These are phyloP conservation scores for Alternaria novae-zelandiae DNA, from an alignment of 2,329 filamentous ascomycete species.

Conservation along the genomic window DNA sequence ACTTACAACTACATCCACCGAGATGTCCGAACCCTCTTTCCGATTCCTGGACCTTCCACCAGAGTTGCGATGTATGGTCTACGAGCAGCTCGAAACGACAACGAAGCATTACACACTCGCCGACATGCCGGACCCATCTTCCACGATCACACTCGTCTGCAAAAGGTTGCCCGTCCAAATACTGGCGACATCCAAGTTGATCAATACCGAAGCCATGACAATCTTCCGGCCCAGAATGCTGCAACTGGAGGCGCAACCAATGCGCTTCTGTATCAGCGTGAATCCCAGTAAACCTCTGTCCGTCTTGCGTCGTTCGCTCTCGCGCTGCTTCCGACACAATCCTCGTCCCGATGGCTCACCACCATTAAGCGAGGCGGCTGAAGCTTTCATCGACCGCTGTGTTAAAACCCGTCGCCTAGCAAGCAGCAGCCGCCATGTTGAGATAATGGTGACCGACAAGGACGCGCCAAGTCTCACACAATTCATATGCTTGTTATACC, in stretches of 20 bases:
- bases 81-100: neutral
- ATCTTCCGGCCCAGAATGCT: neutral
- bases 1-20: neutral
- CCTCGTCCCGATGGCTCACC: neutral
- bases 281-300: neutral
- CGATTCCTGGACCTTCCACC: neutral
- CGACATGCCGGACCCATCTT: neutral
- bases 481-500: neutral
- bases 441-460: neutral
- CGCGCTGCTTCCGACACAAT: neutral
- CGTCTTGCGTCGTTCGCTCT: neutral
- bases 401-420: neutral
- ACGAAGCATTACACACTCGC: neutral
- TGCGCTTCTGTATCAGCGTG: neutral
- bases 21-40: neutral
- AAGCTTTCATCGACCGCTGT: neutral
- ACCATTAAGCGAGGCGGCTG: neutral
- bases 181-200: neutral
- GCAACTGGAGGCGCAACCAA: neutral
- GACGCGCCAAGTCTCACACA: neutral
- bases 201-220: neutral
- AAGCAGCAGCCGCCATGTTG: neutral
- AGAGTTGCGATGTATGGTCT: neutral
- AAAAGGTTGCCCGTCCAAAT: neutral
- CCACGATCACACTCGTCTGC: neutral